A percentile compares a stretch with the other conserved stretches of the same genome.
phyloP scores from a whole-genome alignment of 1,139 yeast species.

The Blastobotrys persicus region DNA sequence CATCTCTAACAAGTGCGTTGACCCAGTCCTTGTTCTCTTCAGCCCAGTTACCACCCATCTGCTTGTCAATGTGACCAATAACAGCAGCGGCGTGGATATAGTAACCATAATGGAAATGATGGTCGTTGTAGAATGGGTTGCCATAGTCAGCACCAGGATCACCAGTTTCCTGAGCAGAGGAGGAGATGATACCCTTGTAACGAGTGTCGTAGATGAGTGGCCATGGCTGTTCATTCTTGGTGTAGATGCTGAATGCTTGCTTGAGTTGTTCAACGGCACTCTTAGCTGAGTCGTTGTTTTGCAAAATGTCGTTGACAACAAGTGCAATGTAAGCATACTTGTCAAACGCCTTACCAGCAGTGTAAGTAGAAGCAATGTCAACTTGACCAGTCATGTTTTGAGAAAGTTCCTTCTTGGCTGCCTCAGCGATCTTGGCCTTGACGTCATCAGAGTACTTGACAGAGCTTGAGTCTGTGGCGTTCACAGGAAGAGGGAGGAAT shows the following conservation, averaged over 20 bases:
- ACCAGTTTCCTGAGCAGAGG: slow-evolving; percentile 50
- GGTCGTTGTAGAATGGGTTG: slow-evolving; percentile 69
- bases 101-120: slow-evolving; percentile 81
- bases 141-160: slow-evolving; percentile 65
- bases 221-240: slow-evolving; percentile 50
- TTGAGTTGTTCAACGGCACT: slow-evolving; percentile 51
- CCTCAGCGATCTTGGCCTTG: slow-evolving; percentile 49
- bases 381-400: slow-evolving; percentile 57
- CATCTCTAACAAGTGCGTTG: slow-evolving; percentile 65
- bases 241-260: slow-evolving; percentile 51
- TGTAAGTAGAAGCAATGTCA: slow-evolving; percentile 53
- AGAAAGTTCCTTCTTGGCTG: slow-evolving; percentile 56
- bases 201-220: slow-evolving; percentile 70
- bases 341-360: slow-evolving; percentile 69
- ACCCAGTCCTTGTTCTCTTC: slow-evolving; percentile 63
- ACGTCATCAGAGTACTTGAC: slow-evolving; percentile 40
- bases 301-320: slow-evolving; percentile 58
- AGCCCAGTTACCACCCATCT: slow-evolving; percentile 66
- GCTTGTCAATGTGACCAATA: slow-evolving; percentile 60
- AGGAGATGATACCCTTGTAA: slow-evolving; percentile 66
- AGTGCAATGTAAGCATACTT: slow-evolving; percentile 70
- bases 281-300: slow-evolving; percentile 51
- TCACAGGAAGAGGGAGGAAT: slow-evolving; percentile 58
- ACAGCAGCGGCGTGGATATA: slow-evolving; percentile 76
- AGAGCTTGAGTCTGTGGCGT: slow-evolving; percentile 24